phyloP scores from a whole-genome alignment of 2,329 filamentous ascomycete genomes.

The Pyrenochaeta sp. region DNA sequence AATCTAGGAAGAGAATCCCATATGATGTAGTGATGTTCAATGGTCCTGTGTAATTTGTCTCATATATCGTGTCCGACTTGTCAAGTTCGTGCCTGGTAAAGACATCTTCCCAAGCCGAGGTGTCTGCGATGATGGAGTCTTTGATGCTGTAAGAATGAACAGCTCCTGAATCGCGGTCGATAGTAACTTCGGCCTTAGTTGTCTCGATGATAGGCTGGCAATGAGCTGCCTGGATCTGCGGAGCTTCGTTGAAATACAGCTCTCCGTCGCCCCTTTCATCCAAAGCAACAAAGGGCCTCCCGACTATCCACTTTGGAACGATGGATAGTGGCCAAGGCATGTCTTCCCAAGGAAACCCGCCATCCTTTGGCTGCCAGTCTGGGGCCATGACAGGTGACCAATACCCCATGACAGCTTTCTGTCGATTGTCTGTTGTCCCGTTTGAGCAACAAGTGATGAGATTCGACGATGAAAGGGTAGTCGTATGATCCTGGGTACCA shows the following conservation, averaged over 20 bases:
- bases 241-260: slow-evolving; percentile 12
- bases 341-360: slow-evolving; percentile 3
- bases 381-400: slow-evolving; percentile 15
- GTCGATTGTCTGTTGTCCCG: slow-evolving; percentile 6
- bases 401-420: slow-evolving; percentile 15
- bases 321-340: slow-evolving; percentile 14
- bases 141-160: slow-evolving; percentile 15
- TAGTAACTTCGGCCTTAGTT: slow-evolving; percentile 12
- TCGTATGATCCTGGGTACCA: slow-evolving; percentile 2
- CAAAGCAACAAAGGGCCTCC: not conserved
- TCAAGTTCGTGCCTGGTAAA: slow-evolving; percentile 9
- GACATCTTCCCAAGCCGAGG: slow-evolving; percentile 16
- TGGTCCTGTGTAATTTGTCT: slow-evolving; percentile 3
- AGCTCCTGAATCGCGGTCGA: slow-evolving; percentile 8
- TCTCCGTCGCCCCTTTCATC: not conserved
- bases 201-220: slow-evolving; percentile 21
- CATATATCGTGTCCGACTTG: not conserved
- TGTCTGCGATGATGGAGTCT: not conserved
- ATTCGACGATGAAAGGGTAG: slow-evolving; percentile 9
- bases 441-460: slow-evolving; percentile 16
- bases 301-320: slow-evolving; percentile 17
- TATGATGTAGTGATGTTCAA: slow-evolving; percentile 16
- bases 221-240: slow-evolving; percentile 18
- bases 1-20: slow-evolving; percentile 18
- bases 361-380: not conserved